Evolutionary conservation across 2,329 filamentous ascomycete species (phyloP), one percentile per base, ranked within the genome.

Genomic region (Pseudomassariella vexata): DNA sequence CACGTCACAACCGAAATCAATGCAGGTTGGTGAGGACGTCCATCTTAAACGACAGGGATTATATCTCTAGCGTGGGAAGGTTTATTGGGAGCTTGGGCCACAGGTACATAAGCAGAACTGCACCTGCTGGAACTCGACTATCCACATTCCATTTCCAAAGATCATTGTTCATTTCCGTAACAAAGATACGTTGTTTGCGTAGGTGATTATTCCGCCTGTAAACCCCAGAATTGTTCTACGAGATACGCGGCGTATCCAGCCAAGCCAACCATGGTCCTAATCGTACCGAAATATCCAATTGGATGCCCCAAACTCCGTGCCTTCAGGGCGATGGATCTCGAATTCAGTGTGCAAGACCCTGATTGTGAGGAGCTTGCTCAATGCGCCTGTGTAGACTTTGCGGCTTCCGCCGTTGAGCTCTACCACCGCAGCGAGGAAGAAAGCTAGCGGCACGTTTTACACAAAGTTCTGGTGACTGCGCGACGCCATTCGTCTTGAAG

Each of bases 331-430:
- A 18, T 43, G 30, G 19, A 55, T 37, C 9, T 50, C 52, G 15
- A 51, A 30, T 36, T 55, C 52, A 20, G 39, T 43, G 28, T 57
- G 52, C 9, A 48, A 18, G 26, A 55, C 36, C 25, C 52, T 39
- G 20, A 51, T 44, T 6, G 41, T 37, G n/a, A 57, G 35, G 24
- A 57, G 41, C 5, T 37, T 40, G 27, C 39, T 39, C 28, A 56
- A 37, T 16, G 41, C 40, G n/a, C 34, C 27, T 7, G 46, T 44
- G 11, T 56, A 37, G 10, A 32, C 28, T 28, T 37, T 44, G 23
- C 45, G 47, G 39, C 44, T 47, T 10, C 42, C 52, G 25, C 52
- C 53, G 34, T 57, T 57, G 20, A 57, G 42, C 42, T 56, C 53
- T 23, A 44, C 52, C 12, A 50, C 35, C 12, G 48, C 49, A 16